These are phyloP conservation scores for Talaromyces islandicus DNA, from an alignment of 2,329 filamentous ascomycete species.

Conservation along the genomic window DNA sequence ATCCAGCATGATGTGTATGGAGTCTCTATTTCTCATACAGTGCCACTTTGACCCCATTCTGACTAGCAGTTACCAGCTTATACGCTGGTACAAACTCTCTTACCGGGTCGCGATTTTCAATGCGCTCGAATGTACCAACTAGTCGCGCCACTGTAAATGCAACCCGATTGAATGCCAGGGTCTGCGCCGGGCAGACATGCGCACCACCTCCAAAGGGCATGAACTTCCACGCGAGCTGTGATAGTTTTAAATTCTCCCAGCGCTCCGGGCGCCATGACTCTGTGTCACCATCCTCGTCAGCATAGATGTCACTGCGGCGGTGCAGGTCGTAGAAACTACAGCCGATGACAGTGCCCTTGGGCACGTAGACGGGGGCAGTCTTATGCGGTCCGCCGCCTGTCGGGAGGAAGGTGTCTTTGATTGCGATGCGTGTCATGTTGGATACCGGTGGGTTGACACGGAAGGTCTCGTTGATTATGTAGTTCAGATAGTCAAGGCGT, in stretches of 20 bases:
- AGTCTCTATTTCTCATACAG: not conserved
- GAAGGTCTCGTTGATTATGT: conserved; percentile 12
- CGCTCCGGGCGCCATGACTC: conserved; percentile 43
- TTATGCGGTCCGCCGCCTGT: conserved; percentile 17
- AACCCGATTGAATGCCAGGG: conserved; percentile 5
- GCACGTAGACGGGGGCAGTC: conserved; percentile 55
- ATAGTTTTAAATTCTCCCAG: conserved; percentile 44
- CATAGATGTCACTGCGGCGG: conserved; percentile 52
- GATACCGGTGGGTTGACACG: conserved; percentile 50
- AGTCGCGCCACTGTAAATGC: conserved; percentile 4
- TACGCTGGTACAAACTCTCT: conserved; percentile 5
- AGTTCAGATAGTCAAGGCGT: conserved; percentile 9
- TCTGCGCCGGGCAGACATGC: conserved; percentile 17
- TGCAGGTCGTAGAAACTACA: conserved; percentile 71
- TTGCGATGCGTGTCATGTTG: conserved; percentile 42
- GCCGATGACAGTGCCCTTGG: conserved; percentile 58
- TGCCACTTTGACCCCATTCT: conserved; percentile 8
- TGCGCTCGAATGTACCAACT: not conserved
- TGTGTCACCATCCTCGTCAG: conserved; percentile 38
- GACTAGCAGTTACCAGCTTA: conserved; percentile 8
- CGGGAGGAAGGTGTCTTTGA: conserved; percentile 12
- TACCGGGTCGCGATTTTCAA: conserved; percentile 7
- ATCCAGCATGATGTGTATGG: not conserved
- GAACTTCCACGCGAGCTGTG: conserved; percentile 40
- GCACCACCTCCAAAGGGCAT: conserved; percentile 22